phyloP scores from a whole-genome alignment of 176 grass and related monocot species.

The Rhipidocladum racemiflorum region DNA sequence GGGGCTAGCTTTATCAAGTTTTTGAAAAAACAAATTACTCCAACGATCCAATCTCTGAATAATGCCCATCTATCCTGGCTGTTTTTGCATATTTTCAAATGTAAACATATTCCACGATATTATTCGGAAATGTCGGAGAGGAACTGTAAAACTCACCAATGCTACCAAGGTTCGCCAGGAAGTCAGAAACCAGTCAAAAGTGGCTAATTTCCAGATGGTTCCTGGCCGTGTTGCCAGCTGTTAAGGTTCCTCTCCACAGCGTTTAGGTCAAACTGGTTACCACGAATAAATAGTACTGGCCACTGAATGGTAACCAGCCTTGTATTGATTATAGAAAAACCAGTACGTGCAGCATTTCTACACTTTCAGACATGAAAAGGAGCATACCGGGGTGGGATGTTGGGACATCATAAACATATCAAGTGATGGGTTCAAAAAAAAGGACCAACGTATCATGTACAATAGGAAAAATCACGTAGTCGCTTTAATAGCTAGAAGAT shows the following conservation, averaged over 20 bases:
- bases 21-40: neutral
- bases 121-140: neutral
- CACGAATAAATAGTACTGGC: neutral
- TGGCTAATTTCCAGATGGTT: conserved; percentile 1
- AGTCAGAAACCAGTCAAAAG: conserved; percentile 3
- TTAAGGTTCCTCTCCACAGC: conserved; percentile 21
- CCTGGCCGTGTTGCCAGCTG: neutral
- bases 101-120: neutral
- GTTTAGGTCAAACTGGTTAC: conserved; percentile 10
- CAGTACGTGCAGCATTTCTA: neutral
- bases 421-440: neutral
- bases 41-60: neutral
- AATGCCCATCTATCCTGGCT: neutral
- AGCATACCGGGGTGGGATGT: neutral
- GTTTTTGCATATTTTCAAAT: neutral
- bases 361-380: conserved; percentile 12
- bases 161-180: conserved; percentile 11
- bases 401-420: neutral
- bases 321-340: neutral
- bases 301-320: neutral
- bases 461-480: neutral
- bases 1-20: neutral
- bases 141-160: neutral
- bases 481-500: neutral
- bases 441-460: neutral